Conservation (phyloP, 1,284 basidiomycete genomes). For the Tylopilus sp. region DNA sequence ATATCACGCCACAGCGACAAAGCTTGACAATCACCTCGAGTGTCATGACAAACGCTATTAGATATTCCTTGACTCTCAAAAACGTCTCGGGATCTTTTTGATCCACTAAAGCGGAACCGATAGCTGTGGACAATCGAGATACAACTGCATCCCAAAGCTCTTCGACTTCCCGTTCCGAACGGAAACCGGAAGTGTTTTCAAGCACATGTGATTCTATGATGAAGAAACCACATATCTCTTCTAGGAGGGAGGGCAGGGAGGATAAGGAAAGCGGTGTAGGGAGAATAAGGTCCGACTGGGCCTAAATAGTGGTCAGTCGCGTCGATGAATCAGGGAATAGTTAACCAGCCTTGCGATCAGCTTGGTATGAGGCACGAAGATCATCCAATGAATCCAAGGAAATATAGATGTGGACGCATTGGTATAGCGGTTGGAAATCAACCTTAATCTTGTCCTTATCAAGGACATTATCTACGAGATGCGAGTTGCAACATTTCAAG, state of each 20-base stretch:
- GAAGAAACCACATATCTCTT: constrained; percentile 99
- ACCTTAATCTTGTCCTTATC: constrained; percentile 87
- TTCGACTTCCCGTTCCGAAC: constrained; percentile 88
- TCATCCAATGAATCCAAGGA: constrained; percentile 88
- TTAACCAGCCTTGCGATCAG: constrained; percentile 81
- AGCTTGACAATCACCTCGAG: constrained; percentile 69
- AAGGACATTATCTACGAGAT: constrained; percentile 75
- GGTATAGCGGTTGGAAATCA: constrained; percentile 94
- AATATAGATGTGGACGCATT: constrained; percentile 97
- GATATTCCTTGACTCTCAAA: constrained; percentile 79
- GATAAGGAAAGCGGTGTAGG: constrained; percentile 64
- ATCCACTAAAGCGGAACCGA: constrained; percentile 71
- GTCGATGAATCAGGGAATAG: constrained; percentile 3
- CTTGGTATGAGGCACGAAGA: constrained; percentile 90
- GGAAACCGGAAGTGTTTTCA: constrained; percentile 81
- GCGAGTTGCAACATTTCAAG: constrained; percentile 9
- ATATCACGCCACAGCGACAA: background rate
- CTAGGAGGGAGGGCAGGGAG: constrained; percentile 65
- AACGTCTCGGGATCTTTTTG: constrained; percentile 85
- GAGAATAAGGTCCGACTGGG: constrained; percentile 95
- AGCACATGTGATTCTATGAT: constrained; percentile 95
- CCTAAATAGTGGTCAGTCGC: constrained; percentile 48
- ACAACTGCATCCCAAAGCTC: constrained; percentile 95
- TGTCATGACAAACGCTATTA: constrained; percentile 90
- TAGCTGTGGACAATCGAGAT: constrained; percentile 71